Base-by-base conservation (phyloP, 2,329 filamentous ascomycete genomes). In the Botrytis elliptica region DNA sequence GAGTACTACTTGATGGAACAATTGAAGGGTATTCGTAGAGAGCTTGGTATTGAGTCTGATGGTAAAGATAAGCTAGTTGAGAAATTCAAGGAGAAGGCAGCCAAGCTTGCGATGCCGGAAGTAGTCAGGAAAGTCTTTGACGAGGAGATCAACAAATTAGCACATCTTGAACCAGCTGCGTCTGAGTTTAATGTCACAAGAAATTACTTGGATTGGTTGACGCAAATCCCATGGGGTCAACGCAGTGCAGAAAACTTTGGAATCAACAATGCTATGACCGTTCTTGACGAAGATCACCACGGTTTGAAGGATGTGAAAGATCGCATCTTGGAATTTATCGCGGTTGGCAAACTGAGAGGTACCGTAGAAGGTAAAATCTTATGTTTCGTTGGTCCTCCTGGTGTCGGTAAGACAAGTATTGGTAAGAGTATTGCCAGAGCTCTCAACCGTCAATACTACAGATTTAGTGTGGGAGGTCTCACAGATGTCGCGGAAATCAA, bases 1-100 rank as follows among this genome's bases (percentile, higher is more conserved):
- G 96, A 99, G 81, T 99, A 98, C 84, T 98, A 94, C 93, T 86
- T 99, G 65, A 97, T 97, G 94, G 96, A 99, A 84, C 97, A 99
- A 83, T 97, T 99, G 95, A 98, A 98, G 86, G 96, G 95, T 40
- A 99, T 99, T 80, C 92, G 94, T 74, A 89, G 96, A 74, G 96
- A 99, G 83, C 89, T 99, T 67, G 96, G 97, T 36, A 93, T 99
- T 71, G 97, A 99, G 82, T 97, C 94, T 9, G 96, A 99, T 81
- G 96, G 97, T 77, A 99, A 98, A 84, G 96, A 99, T 81, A 98
- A 98, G 84, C 87, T 99, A 20, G 93, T 99, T 1, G 96, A 98
- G 82, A 97, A 93, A 82, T 99, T 99, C 86, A 96, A 94, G 84
- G 95, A 98, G 80, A 98, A 97, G 86, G 94, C 94, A 0, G 88